A percentile compares a stretch with the other conserved stretches of the same genome.
Evolutionary conservation across 768 basidiomycete genomes (phyloP).

Genomic region (Suillus fuscotomentosus): DNA sequence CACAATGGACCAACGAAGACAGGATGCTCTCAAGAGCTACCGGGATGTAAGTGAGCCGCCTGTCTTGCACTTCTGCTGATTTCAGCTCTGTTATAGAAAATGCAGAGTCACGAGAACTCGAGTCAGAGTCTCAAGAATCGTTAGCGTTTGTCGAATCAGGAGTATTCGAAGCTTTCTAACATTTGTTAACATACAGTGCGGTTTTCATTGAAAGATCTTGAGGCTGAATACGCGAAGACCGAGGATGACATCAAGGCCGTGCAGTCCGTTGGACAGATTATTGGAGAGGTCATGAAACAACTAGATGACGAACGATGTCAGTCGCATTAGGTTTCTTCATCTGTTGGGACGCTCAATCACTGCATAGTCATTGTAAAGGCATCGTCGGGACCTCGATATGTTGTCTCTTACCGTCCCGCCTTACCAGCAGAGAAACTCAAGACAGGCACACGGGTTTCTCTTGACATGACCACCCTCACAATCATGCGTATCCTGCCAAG

Average conservation of each 20-base stretch:
- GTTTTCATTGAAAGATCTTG: constrained; percentile 85
- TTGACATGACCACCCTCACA: constrained; percentile 99
- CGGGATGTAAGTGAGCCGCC: constrained; percentile 53
- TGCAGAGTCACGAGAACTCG: constrained; percentile 84
- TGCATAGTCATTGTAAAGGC: constrained; percentile 93
- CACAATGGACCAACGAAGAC: constrained; percentile 66
- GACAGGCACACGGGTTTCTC: constrained; percentile 89
- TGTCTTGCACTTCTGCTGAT: not conserved
- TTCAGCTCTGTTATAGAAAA: constrained; percentile 63
- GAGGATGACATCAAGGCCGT: constrained; percentile 99
- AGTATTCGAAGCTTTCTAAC: not conserved
- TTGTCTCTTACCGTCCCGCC: constrained; percentile 94
- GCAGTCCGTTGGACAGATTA: constrained; percentile 98
- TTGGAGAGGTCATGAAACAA: constrained; percentile 98
- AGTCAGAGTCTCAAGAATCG: constrained; percentile 89
- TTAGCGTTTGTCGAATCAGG: constrained; percentile 39
- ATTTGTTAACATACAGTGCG: constrained; percentile 57
- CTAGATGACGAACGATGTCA: constrained; percentile 95
- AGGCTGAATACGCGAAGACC: constrained; percentile 89
- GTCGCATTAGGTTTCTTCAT: constrained; percentile 26
- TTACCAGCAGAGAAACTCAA: constrained; percentile 92
- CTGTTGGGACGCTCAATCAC: not conserved
- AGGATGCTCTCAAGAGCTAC: constrained; percentile 74
- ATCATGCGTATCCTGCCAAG: constrained; percentile 98
- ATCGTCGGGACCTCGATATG: constrained; percentile 96